Evolutionary conservation across 371 early-diverging fungal species (phyloP).

Genomic region (Mortierella sp.): DNA sequence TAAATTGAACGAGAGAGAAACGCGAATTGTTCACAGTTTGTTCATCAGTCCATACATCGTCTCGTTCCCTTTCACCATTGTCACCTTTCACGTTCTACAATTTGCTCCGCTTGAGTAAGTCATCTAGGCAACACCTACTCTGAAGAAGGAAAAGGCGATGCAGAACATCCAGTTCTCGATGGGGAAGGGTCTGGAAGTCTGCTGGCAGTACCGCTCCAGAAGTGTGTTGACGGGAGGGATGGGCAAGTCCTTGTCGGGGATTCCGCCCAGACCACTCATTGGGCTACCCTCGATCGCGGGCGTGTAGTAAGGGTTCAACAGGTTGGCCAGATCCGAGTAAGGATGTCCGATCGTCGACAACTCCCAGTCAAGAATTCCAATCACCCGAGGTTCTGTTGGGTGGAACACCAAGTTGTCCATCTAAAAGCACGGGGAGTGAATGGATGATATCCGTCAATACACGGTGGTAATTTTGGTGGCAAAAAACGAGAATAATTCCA

Average conservation of each 20-base stretch:
- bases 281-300: slow-evolving; percentile 38
- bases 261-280: slow-evolving; percentile 59
- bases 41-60: neutral
- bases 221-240: slow-evolving; percentile 75
- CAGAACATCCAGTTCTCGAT: slow-evolving; percentile 76
- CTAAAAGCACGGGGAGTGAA: slow-evolving; percentile 17
- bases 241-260: slow-evolving; percentile 62
- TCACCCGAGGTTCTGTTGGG: slow-evolving; percentile 81
- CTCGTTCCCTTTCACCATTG: neutral
- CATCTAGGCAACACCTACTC: slow-evolving; percentile 54
- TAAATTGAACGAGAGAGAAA: slow-evolving; percentile 28
- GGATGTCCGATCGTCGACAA: slow-evolving; percentile 96
- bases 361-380: slow-evolving; percentile 97
- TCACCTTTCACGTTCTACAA: too few relatives aligned
- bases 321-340: slow-evolving; percentile 89
- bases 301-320: slow-evolving; percentile 82
- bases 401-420: slow-evolving; percentile 89
- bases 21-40: slow-evolving; percentile 2
- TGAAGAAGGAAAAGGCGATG: slow-evolving; percentile 76
- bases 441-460: too few relatives aligned
- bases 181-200: slow-evolving; percentile 70
- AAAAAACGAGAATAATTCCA: neutral
- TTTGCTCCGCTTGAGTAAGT: too few relatives aligned
- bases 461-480: neutral
- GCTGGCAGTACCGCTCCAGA: slow-evolving; percentile 74